phyloP scores from a whole-genome alignment of 1,284 basidiomycete genomes.

The Sporisorium exsertum region DNA sequence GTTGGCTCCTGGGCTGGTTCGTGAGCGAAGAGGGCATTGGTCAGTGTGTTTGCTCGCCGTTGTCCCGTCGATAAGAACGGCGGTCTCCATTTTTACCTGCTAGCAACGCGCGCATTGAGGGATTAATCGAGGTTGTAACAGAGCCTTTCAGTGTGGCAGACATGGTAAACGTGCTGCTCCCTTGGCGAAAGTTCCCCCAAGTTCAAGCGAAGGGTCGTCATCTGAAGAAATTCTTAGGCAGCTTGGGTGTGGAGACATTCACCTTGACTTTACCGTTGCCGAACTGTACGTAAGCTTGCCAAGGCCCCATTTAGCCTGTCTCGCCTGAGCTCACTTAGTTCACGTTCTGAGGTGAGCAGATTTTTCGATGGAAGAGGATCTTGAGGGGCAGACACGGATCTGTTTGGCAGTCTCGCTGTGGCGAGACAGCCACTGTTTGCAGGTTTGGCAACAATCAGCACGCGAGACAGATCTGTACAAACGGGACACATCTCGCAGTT shows the following conservation, averaged over 20 bases:
- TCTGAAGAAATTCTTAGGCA: background rate
- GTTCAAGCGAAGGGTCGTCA: background rate
- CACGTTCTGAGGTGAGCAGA: background rate
- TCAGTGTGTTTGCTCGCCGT: too few species aligned
- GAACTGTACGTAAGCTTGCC: background rate
- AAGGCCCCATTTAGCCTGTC: background rate
- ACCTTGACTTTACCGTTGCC: background rate
- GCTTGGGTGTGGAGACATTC: background rate
- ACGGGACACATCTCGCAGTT: background rate
- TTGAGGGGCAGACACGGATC: background rate
- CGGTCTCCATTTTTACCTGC: background rate
- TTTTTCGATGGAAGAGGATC: background rate
- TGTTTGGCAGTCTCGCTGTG: background rate
- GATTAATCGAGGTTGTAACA: too few species aligned
- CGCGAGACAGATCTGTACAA: too few species aligned
- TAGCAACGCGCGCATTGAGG: background rate
- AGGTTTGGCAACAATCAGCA: background rate
- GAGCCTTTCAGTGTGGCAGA: too few species aligned
- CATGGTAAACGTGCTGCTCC: background rate
- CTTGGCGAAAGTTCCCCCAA: background rate
- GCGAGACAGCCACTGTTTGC: background rate
- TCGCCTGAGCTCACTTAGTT: background rate
- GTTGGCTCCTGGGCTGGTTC: too few species aligned
- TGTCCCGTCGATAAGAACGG: too few species aligned
- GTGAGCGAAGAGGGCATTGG: too few species aligned